Evolutionary conservation across 2,329 filamentous ascomycete genomes (phyloP).

Genomic region (Volutella citrinella): DNA sequence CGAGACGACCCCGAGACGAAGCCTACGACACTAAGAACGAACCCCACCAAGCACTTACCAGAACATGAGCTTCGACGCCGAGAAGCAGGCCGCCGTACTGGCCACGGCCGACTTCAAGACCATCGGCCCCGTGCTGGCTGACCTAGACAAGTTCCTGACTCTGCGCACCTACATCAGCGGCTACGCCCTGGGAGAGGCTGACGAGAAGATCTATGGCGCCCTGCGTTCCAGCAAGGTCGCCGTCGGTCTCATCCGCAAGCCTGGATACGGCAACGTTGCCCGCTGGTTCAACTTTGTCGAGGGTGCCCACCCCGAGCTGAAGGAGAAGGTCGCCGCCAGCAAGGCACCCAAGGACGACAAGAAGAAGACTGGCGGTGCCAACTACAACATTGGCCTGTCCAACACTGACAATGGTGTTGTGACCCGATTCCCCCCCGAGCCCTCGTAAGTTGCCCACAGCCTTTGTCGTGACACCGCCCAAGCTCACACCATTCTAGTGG

Average conservation of each 20-base stretch:
- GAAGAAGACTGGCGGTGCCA: slow-evolving; percentile 74
- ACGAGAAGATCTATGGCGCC: slow-evolving; percentile 79
- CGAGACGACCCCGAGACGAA: background rate
- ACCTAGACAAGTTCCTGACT: slow-evolving; percentile 83
- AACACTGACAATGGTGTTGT: slow-evolving; percentile 87
- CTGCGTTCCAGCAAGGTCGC: slow-evolving; percentile 84
- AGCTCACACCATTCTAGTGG: slow-evolving; percentile 55
- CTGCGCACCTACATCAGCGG: slow-evolving; percentile 84
- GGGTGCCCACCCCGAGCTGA: slow-evolving; percentile 73
- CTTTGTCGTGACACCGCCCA: too few relatives aligned
- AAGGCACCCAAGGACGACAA: slow-evolving; percentile 67
- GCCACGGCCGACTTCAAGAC: slow-evolving; percentile 66
- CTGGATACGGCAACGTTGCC: slow-evolving; percentile 69
- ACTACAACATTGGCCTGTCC: slow-evolving; percentile 83
- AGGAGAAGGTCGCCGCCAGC: slow-evolving; percentile 51
- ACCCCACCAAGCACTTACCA: too few relatives aligned
- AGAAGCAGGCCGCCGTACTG: slow-evolving; percentile 22
- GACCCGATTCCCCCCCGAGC: slow-evolving; percentile 90
- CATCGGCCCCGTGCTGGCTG: slow-evolving; percentile 69
- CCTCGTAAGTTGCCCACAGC: slow-evolving; percentile 66
- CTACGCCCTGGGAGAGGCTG: slow-evolving; percentile 72
- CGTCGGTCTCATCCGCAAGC: slow-evolving; percentile 76
- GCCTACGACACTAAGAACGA: slow-evolving; percentile 19
- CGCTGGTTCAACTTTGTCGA: slow-evolving; percentile 90
- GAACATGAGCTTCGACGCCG: slow-evolving; percentile 25